phyloP scores from a whole-genome alignment of 768 basidiomycete genomes.

The Phlebiopsis gigantea region DNA sequence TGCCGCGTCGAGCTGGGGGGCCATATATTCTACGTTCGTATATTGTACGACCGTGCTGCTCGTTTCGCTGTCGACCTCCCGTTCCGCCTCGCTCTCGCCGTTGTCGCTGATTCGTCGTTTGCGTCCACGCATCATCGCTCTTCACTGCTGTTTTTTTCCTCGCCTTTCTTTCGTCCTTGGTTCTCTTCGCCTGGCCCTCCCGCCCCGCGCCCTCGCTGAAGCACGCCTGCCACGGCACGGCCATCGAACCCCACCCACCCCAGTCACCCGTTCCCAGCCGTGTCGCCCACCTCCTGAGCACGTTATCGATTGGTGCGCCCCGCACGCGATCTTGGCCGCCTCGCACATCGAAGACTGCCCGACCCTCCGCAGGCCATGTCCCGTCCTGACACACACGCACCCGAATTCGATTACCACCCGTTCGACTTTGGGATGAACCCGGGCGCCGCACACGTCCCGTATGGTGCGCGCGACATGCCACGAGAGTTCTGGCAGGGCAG shows the following conservation, averaged over 20 bases:
- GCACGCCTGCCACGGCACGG: constrained; percentile 12
- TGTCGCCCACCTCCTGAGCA: constrained; percentile 6
- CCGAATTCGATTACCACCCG: constrained; percentile 19
- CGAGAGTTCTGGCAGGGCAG: constrained; percentile 13
- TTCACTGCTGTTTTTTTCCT: constrained; percentile 23
- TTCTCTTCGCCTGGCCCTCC: neutral
- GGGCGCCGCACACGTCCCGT: constrained; percentile 9
- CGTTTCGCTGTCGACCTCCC: constrained; percentile 28
- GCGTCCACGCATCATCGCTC: constrained; percentile 22
- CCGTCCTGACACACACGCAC: constrained; percentile 21
- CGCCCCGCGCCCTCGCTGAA: constrained; percentile 16
- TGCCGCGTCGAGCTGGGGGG: constrained; percentile 10
- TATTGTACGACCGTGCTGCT: constrained; percentile 21
- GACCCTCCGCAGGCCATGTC: constrained; percentile 18
- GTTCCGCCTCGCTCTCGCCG: constrained; percentile 28
- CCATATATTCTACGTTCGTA: constrained; percentile 14
- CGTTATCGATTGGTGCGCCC: constrained; percentile 17
- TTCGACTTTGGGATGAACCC: constrained; percentile 13
- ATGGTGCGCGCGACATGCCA: constrained; percentile 13
- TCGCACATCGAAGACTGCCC: constrained; percentile 14
- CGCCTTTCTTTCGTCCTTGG: constrained; percentile 13
- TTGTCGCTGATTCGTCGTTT: constrained; percentile 28
- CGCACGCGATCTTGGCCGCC: constrained; percentile 12
- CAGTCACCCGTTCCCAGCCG: constrained; percentile 2
- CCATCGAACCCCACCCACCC: constrained; percentile 2